Conservation (phyloP, 768 basidiomycete species). For the Filobasidium floriforme region DNA sequence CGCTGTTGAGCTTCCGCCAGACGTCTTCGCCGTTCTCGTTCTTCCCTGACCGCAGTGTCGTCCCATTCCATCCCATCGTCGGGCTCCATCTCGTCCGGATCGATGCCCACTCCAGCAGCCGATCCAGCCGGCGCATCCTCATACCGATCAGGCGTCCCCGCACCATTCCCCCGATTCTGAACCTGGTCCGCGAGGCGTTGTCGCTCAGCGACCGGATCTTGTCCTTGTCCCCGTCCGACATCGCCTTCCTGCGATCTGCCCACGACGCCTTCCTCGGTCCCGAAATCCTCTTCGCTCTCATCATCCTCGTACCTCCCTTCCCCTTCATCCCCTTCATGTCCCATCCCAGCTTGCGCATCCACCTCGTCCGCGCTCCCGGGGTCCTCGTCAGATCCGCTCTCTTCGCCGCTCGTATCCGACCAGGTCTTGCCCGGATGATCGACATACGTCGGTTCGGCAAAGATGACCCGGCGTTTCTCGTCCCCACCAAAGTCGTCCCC, state of each 20-base stretch:
- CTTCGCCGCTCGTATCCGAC: slow-evolving; percentile 24
- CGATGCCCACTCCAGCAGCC: slow-evolving; percentile 9
- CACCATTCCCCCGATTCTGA: neutral
- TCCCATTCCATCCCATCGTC: slow-evolving; percentile 90
- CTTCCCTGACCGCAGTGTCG: slow-evolving; percentile 57
- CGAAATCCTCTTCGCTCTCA: slow-evolving; percentile 11
- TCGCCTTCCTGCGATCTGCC: neutral
- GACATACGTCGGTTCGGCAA: slow-evolving; percentile 55
- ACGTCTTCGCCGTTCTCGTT: slow-evolving; percentile 30
- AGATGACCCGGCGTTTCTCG: slow-evolving; percentile 52
- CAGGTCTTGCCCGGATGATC: slow-evolving; percentile 46
- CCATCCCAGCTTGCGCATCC: slow-evolving; percentile 41
- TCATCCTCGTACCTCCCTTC: slow-evolving; percentile 45
- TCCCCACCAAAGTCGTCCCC: neutral
- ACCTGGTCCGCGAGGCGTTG: neutral
- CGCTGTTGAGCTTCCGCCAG: slow-evolving; percentile 7
- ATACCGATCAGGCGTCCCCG: neutral
- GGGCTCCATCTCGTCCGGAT: slow-evolving; percentile 50
- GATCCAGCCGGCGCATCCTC: neutral
- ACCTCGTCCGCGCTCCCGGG: slow-evolving; percentile 29
- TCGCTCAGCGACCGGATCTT: neutral
- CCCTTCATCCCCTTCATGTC: slow-evolving; percentile 47
- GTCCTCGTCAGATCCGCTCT: slow-evolving; percentile 30
- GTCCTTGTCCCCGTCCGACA: neutral
- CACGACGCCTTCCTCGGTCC: neutral